Conservation (phyloP, 2,329 filamentous ascomycete genomes). For the Aurifilum marmelostoma region DNA sequence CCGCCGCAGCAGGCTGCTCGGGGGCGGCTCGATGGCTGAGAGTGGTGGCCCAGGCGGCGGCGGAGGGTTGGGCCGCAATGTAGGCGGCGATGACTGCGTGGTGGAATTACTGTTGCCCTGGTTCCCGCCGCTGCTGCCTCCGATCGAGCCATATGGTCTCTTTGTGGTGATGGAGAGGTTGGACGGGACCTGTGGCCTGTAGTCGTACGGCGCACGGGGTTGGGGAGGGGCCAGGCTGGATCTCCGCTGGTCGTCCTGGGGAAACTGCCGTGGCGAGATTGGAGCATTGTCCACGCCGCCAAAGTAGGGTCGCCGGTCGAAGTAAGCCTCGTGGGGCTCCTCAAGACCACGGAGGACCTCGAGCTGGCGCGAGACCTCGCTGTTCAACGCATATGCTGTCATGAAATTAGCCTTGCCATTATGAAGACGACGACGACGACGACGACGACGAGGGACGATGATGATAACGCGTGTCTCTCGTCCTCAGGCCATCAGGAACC, state of each 20-base stretch:
- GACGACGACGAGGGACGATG: no score
- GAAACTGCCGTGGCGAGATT: conserved; percentile 83
- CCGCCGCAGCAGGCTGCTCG: conserved; percentile 74
- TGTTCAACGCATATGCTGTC: conserved; percentile 60
- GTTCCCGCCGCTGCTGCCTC: conserved; percentile 54
- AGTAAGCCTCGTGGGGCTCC: conserved; percentile 70
- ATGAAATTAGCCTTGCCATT: conserved; percentile 34
- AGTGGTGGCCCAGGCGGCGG: conserved; percentile 60
- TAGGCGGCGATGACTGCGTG: conserved; percentile 72
- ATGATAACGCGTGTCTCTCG: conserved; percentile 12
- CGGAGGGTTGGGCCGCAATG: conserved; percentile 69
- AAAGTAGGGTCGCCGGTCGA: conserved; percentile 68
- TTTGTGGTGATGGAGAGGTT: conserved; percentile 76
- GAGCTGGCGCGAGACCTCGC: conserved; percentile 63
- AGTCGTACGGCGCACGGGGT: conserved; percentile 62
- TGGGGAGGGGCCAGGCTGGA: conserved; percentile 67
- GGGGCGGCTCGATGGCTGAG: conserved; percentile 63
- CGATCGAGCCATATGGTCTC: conserved; percentile 86
- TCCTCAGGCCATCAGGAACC: no score
- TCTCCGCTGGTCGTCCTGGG: conserved; percentile 81
- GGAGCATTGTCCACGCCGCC: conserved; percentile 73
- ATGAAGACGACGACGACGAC: no score
- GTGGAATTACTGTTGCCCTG: conserved; percentile 37
- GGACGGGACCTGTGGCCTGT: conserved; percentile 79
- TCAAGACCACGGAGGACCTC: conserved; percentile 61